Evolutionary conservation across 1,139 yeast genomes (phyloP), one percentile per base, ranked within the genome.

Genomic region (Groenewaldozyma sp.): DNA sequence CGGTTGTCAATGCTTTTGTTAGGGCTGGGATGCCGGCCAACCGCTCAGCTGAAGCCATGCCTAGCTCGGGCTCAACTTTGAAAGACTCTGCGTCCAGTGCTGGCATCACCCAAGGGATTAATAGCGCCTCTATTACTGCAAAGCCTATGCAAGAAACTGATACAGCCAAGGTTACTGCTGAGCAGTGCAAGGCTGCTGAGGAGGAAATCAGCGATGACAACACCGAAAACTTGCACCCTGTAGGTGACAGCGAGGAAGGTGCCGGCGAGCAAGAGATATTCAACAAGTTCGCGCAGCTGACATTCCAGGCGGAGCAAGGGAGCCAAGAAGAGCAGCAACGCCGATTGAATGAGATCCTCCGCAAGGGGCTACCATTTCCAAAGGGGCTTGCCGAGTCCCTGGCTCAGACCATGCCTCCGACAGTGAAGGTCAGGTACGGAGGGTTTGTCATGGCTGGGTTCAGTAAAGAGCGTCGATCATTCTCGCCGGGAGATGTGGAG

Each of bases 391-490:
- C 26, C 10, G n/a, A n/a, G n/a, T n/a, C n/a, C n/a, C n/a, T n/a
- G n/a, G n/a, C n/a, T n/a, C n/a, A n/a, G n/a, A 22, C 26, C 7
- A 22, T 7, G 7, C 26, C 33, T 18, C 29, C 34, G 17, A 31
- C 35, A 26, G 6, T 38, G 28, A 22, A 20, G 17, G 28, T 38
- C 17, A 38, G 73, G 45, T 65, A 74, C 13, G 80, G 81, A 1
- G 84, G 84, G 0, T 78, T 65, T 47, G 53, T 78, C 31, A 63
- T 79, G 48, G 76, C 73, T 1, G 68, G 72, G 10, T 75, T 76
- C 51, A 64, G 64, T 38, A 59, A 63, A 29, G 41, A 44, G 0
- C 54, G 57, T 20, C 58, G 61, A 9, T 57, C 52, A 2, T 62
- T 73, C 38, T 54, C 62, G 10, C 65, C 66, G 1, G 67, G 64